Evolutionary conservation across 1,284 basidiomycete species (phyloP).

Genomic region (Vanrija humicola): DNA sequence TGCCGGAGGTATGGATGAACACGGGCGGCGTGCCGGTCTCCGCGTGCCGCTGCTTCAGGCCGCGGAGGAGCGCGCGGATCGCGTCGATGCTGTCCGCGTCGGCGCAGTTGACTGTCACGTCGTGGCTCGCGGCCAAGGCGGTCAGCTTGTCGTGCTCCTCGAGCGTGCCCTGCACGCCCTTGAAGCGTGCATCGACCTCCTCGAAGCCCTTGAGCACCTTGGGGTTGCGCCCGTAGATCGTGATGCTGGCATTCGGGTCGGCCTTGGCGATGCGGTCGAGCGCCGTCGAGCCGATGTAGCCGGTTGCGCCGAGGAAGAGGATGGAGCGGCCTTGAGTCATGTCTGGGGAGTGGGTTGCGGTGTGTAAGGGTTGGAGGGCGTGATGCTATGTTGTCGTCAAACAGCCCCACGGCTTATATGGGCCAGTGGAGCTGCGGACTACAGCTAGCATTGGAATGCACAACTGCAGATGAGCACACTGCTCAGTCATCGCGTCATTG

Average conservation of each 20-base stretch:
- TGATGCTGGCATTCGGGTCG: background rate
- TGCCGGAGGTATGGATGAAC: slow-evolving; percentile 49
- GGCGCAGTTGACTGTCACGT: slow-evolving; percentile 44
- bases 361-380: too few species aligned
- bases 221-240: slow-evolving; percentile 4
- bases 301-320: background rate
- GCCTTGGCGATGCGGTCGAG: slow-evolving; percentile 1
- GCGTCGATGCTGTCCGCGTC: slow-evolving; percentile 42
- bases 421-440: too few species aligned
- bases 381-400: too few species aligned
- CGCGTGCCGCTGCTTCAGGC: slow-evolving; percentile 34
- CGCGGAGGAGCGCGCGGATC: slow-evolving; percentile 40
- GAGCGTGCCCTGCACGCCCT: slow-evolving; percentile 26
- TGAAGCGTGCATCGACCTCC: slow-evolving; percentile 1
- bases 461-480: too few species aligned
- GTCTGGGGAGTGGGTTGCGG: background rate
- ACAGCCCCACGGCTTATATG: too few species aligned
- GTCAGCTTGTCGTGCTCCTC: slow-evolving; percentile 33
- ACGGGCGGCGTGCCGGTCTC: slow-evolving; percentile 36
- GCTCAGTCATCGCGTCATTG: too few species aligned
- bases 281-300: slow-evolving; percentile 14
- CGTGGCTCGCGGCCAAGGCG: slow-evolving; percentile 34
- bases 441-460: too few species aligned
- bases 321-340: background rate
- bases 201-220: slow-evolving; percentile 3